Evolutionary conservation across 108 stramenopile species (phyloP).

Genomic region (Nitzschia inconspicua): DNA sequence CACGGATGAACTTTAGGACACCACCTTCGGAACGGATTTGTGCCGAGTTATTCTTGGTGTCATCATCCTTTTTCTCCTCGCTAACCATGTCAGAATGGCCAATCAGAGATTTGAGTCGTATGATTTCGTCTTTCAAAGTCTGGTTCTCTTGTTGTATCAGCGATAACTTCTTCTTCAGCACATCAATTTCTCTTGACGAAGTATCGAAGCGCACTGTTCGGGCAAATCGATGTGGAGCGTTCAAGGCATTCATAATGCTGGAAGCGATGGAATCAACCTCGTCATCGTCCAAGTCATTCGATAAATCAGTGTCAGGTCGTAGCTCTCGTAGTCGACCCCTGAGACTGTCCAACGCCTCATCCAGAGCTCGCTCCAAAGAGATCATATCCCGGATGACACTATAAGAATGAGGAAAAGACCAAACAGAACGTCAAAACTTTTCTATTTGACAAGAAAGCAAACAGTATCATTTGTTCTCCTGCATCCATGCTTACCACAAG

Average conservation of each 20-base stretch:
- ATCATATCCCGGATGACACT: constrained; percentile 80
- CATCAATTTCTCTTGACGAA: constrained; percentile 13
- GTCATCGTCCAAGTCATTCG: constrained; percentile 45
- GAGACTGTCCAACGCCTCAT: constrained; percentile 62
- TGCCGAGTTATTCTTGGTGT: not conserved
- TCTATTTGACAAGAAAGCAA: not conserved
- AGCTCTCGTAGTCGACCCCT: constrained; percentile 49
- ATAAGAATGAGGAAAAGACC: not conserved
- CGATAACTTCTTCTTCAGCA: constrained; percentile 8
- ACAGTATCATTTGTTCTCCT: not conserved
- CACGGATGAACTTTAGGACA: constrained; percentile 2
- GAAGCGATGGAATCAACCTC: constrained; percentile 66
- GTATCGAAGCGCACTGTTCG: constrained; percentile 21
- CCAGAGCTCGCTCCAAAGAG: constrained; percentile 67
- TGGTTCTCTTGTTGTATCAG: constrained; percentile 19
- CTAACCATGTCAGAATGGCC: not conserved
- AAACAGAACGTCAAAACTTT: not conserved
- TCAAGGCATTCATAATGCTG: constrained; percentile 3
- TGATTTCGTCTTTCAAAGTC: constrained; percentile 6
- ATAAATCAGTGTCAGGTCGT: constrained; percentile 35
- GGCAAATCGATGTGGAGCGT: not conserved
- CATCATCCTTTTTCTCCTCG: constrained; percentile 1
- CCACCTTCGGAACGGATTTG: not conserved
- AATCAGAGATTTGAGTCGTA: not conserved
- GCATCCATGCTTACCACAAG: constrained; percentile 36